Conservation (phyloP, 257 asterid genomes). For the Capsicum pubescens region DNA sequence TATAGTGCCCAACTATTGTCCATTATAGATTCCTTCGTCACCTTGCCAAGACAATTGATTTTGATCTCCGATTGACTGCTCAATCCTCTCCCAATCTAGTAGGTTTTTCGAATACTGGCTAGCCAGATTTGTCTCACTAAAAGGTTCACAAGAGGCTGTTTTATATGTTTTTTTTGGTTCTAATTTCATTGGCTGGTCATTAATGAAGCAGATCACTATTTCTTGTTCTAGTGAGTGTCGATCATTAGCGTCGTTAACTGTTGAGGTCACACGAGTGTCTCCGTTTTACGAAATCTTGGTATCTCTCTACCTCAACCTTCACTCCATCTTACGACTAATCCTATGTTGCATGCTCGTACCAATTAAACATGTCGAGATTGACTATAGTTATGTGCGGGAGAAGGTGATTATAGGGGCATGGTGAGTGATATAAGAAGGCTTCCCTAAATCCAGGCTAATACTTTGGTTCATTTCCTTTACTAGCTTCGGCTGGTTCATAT, state of each 20-base stretch:
- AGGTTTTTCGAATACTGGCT: too few species aligned
- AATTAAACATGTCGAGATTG: background rate
- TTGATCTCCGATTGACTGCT: background rate
- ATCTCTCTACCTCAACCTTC: background rate
- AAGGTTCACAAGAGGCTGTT: background rate
- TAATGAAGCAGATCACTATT: background rate
- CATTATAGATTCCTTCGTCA: background rate
- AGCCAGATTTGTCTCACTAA: too few species aligned
- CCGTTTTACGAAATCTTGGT: too few species aligned
- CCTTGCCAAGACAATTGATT: background rate
- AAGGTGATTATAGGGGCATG: background rate
- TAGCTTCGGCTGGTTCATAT: conserved; percentile 66
- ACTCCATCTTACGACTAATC: background rate
- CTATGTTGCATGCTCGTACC: background rate
- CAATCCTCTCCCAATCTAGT: too few species aligned
- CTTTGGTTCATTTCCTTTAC: conserved; percentile 81
- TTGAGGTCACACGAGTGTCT: too few species aligned
- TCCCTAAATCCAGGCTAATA: conserved; percentile 57
- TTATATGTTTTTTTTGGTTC: background rate
- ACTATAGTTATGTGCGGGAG: background rate
- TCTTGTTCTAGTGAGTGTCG: background rate
- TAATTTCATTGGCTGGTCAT: background rate
- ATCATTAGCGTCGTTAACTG: background rate
- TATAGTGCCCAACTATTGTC: background rate
- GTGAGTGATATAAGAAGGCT: conserved; percentile 69